These are phyloP conservation scores for Rhynchospora pubera DNA, from an alignment of 176 grass and related monocot species.

Conservation along the genomic window DNA sequence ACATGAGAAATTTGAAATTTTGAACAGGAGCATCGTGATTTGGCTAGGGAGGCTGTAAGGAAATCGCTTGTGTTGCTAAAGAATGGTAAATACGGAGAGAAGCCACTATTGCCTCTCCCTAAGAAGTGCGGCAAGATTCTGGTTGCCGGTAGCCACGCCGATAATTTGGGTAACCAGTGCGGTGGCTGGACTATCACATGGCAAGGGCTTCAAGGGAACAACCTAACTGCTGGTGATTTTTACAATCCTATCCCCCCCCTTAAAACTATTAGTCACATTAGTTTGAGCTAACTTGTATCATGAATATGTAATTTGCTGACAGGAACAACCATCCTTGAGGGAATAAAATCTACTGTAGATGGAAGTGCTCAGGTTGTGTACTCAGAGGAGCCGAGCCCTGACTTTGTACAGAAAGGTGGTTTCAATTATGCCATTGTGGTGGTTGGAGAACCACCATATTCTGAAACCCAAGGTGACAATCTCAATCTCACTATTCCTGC, in stretches of 20 bases:
- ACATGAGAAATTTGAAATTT: background rate
- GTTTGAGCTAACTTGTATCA: background rate
- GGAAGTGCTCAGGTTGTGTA: slow-evolving; percentile 41
- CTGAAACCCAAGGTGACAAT: slow-evolving; percentile 55
- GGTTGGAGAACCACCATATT: slow-evolving; percentile 53
- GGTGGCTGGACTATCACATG: slow-evolving; percentile 76
- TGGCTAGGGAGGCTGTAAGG: slow-evolving; percentile 63
- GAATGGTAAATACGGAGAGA: slow-evolving; percentile 38
- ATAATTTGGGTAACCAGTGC: slow-evolving; percentile 64
- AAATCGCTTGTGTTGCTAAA: slow-evolving; percentile 59
- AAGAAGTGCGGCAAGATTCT: slow-evolving; percentile 42
- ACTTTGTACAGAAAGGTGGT: slow-evolving; percentile 21
- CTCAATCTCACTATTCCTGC: slow-evolving; percentile 49
- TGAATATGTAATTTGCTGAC: background rate
- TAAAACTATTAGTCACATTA: background rate
- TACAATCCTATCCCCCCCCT: background rate
- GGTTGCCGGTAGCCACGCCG: slow-evolving; percentile 46
- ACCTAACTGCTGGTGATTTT: slow-evolving; percentile 38
- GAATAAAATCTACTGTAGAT: slow-evolving; percentile 38
- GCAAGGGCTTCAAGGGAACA: slow-evolving; percentile 43
- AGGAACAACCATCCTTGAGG: slow-evolving; percentile 54
- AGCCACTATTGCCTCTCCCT: slow-evolving; percentile 37
- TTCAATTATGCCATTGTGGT: slow-evolving; percentile 54
- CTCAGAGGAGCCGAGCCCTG: slow-evolving; percentile 31
- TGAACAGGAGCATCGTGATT: slow-evolving; percentile 56